phyloP scores from a whole-genome alignment of 1,284 basidiomycete species.

The Xerocomus minutiporus region DNA sequence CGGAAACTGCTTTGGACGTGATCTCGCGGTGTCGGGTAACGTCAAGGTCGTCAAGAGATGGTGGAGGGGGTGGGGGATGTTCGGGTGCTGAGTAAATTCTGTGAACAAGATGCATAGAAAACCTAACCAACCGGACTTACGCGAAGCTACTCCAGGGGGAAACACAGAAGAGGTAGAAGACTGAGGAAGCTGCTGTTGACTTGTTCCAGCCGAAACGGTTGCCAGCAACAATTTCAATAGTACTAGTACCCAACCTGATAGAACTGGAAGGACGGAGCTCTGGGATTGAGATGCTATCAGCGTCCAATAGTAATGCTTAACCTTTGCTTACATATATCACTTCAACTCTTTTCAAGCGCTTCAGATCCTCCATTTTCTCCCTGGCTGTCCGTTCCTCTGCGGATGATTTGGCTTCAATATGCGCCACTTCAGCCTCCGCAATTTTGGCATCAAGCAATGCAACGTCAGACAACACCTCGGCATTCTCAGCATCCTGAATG shows the following conservation, averaged over 20 bases:
- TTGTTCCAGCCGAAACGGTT: slow-evolving; percentile 77
- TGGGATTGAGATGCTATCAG: slow-evolving; percentile 28
- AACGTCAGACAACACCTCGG: slow-evolving; percentile 63
- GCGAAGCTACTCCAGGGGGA: slow-evolving; percentile 64
- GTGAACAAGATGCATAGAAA: slow-evolving; percentile 4
- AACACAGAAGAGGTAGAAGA: slow-evolving; percentile 61
- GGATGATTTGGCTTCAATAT: slow-evolving; percentile 49
- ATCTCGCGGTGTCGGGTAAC: slow-evolving; percentile 96
- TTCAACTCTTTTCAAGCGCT: slow-evolving; percentile 83
- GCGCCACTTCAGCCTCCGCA: slow-evolving; percentile 57
- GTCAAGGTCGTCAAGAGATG: slow-evolving; percentile 91
- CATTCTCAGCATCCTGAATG: slow-evolving; percentile 51
- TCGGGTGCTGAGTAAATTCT: slow-evolving; percentile 46
- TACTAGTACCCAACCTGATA: slow-evolving; percentile 86
- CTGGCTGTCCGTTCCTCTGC: slow-evolving; percentile 60
- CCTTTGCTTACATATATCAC: slow-evolving; percentile 74
- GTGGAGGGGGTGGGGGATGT: slow-evolving; percentile 63
- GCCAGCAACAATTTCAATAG: slow-evolving; percentile 85
- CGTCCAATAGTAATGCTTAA: neutral
- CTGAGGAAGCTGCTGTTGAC: slow-evolving; percentile 49
- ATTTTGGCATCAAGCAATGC: slow-evolving; percentile 69
- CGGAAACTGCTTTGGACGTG: slow-evolving; percentile 94
- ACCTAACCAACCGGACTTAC: slow-evolving; percentile 41
- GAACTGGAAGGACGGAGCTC: slow-evolving; percentile 74
- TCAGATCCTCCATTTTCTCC: slow-evolving; percentile 72